Base-by-base conservation (phyloP, 2,329 filamentous ascomycete species). In the Fusarium sp. region DNA sequence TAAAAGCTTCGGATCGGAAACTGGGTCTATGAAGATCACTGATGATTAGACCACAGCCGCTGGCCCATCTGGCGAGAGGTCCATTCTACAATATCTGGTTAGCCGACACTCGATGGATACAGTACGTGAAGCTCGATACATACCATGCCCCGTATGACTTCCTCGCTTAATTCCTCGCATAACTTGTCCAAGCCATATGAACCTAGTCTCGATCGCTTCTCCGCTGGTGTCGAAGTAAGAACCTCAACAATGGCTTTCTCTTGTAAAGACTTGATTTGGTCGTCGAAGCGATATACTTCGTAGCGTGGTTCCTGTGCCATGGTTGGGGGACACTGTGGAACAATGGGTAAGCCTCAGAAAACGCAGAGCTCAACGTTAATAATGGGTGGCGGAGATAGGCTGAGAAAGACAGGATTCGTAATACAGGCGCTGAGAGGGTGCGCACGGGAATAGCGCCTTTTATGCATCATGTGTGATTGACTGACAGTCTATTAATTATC, bases 1-100 rank as follows among this genome's bases (percentile, higher is more conserved):
- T 68, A 24, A 73, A 73, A 16, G 64, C 70, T 49, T 73, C 71
- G 43, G 71, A 66, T 25, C 58, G 46, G 38, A 69, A 53, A 10
- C 3, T 6, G 22, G 71, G 71, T 55, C 30, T 68, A 4, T 57
- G 8, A 27, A 73, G 46, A 29, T 69, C 67, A 6, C 32, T 59
- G 47, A 73, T 71, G 57, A 62, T 22, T 46, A 62, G 43, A 22
- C 47, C 42, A 32, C 54, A 57, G 38, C 30, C n/a, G 14, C 27
- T 10, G n/a, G 70, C 45, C 59, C 70, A 66, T 18, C 42, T 58
- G 25, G 34, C 20, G 6, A 73, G 56, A 29, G 52, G 29, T 1
- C 27, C 16, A 8, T 50, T 34, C 70, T 73, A 24, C 25, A 16
- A 16, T 30, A 43, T 9, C 7, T n/a, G 15, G 22, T 70, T 40